Evolutionary conservation across 768 basidiomycete species (phyloP).

Genomic region (Phlegmacium glaucopus): DNA sequence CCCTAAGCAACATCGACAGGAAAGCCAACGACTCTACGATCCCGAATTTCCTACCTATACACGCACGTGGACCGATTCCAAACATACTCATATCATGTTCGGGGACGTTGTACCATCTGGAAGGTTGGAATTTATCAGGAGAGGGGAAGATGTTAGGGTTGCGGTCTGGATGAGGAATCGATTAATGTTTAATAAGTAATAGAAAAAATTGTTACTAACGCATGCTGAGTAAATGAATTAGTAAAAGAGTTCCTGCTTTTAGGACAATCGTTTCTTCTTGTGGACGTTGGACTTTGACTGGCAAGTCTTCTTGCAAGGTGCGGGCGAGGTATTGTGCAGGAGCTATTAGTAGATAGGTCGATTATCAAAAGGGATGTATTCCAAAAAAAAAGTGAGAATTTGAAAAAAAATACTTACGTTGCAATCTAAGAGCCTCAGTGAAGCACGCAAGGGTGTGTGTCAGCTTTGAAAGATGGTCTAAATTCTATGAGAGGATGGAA

Average conservation of each 20-base stretch:
- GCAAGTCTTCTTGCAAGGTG: slow-evolving; percentile 1
- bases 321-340: slow-evolving; percentile 4
- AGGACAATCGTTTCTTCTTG: slow-evolving; percentile 4
- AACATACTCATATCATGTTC: slow-evolving; percentile 7
- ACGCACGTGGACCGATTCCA: slow-evolving; percentile 8
- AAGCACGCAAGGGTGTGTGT: slow-evolving; percentile 8
- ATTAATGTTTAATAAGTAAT: too few species aligned
- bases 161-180: slow-evolving; percentile 1
- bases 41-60: slow-evolving; percentile 10
- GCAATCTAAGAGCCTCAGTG: slow-evolving; percentile 6
- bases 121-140: slow-evolving; percentile 8
- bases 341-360: slow-evolving; percentile 1
- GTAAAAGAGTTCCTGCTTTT: neutral
- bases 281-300: slow-evolving; percentile 4
- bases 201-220: slow-evolving; percentile 6
- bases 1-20: slow-evolving; percentile 6
- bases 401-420: slow-evolving; percentile 2
- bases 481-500: too few species aligned
- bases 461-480: slow-evolving; percentile 6
- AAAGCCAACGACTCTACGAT: slow-evolving; percentile 8
- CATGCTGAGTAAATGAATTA: slow-evolving; percentile 4
- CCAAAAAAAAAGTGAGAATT: too few species aligned
- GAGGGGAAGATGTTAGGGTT: slow-evolving; percentile 7
- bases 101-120: slow-evolving; percentile 8
- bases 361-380: neutral